Evolutionary conservation across 2,329 filamentous ascomycete genomes (phyloP).

Genomic region (Tolypocladium guangdongense): DNA sequence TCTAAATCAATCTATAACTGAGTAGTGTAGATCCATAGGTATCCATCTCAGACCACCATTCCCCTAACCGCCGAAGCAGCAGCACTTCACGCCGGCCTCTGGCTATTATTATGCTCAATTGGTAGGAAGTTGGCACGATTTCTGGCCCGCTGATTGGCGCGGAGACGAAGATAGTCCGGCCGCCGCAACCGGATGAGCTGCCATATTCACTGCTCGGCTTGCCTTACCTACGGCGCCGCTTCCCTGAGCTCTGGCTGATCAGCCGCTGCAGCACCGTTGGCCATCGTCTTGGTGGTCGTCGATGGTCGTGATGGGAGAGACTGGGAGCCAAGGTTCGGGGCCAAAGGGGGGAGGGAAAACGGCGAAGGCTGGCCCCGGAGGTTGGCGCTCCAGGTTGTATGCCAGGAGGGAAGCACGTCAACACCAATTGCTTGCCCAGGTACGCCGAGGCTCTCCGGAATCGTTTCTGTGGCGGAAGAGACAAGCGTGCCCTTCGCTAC

Average conservation of each 20-base stretch:
- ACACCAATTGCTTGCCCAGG: no score
- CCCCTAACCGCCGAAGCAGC: background rate
- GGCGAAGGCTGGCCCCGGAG: background rate
- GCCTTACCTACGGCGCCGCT: no score
- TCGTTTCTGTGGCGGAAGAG: no score
- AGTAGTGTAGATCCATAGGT: background rate
- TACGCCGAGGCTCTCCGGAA: no score
- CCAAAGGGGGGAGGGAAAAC: background rate
- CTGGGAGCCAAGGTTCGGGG: background rate
- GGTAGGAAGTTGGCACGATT: slow-evolving; percentile 10
- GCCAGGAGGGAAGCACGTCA: no score
- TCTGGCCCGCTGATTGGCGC: slow-evolving; percentile 13
- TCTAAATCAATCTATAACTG: background rate
- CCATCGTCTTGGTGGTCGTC: background rate
- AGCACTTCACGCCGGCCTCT: background rate
- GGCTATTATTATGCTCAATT: slow-evolving; percentile 13
- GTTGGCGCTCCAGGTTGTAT: background rate
- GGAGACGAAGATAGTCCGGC: slow-evolving; percentile 18
- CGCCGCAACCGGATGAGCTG: no score
- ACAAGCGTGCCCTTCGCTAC: no score
- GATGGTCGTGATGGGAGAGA: background rate
- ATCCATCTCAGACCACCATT: background rate
- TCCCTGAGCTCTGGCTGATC: no score
- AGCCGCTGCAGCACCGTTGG: background rate
- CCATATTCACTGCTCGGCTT: no score